Percentiles rank a stretch among this genome's conserved stretches.
phyloP scores from a whole-genome alignment of 2,329 filamentous ascomycete species.

The Tolypocladium tropicale region DNA sequence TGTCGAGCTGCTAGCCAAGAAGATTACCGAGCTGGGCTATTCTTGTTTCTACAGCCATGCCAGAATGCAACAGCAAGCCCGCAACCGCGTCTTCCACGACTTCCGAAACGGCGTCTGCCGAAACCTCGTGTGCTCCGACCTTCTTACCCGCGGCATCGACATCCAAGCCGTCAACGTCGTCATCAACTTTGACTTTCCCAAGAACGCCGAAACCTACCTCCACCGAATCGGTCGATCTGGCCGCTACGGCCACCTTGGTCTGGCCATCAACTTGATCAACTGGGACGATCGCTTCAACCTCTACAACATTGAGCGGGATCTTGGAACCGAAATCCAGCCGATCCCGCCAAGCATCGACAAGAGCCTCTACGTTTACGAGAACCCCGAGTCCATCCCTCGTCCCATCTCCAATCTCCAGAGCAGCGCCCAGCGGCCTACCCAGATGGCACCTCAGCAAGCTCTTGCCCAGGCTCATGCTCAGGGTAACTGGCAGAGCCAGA shows the following conservation, averaged over 20 bases:
- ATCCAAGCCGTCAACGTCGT: conserved; percentile 99
- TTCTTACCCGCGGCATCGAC: conserved; percentile 96
- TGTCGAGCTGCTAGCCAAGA: conserved; percentile 94
- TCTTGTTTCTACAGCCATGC: conserved; percentile 99
- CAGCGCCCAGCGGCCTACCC: conserved; percentile 19
- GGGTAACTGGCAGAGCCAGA: conserved; percentile 32
- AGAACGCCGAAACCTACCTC: conserved; percentile 97
- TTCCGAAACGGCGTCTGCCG: conserved; percentile 97
- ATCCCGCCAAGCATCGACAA: conserved; percentile 94
- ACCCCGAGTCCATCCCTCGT: conserved; percentile 86
- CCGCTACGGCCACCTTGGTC: conserved; percentile 89
- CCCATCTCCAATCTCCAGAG: conserved; percentile 48
- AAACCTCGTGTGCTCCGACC: conserved; percentile 94
- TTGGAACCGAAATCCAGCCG: conserved; percentile 95
- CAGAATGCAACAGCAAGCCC: conserved; percentile 92
- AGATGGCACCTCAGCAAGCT: conserved; percentile 11
- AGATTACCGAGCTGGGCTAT: conserved; percentile 97
- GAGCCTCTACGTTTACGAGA: conserved; percentile 95
- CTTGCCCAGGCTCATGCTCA: conserved; percentile 16
- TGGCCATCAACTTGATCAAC: conserved; percentile 98
- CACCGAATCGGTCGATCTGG: conserved; percentile 97
- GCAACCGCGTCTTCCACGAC: conserved; percentile 98
- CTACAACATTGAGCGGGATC: conserved; percentile 95
- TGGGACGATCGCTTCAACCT: conserved; percentile 99
- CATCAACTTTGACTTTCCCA: conserved; percentile 99